These are phyloP conservation scores for Primulina tabacum DNA, from an alignment of 257 asterid species.

Conservation along the genomic window DNA sequence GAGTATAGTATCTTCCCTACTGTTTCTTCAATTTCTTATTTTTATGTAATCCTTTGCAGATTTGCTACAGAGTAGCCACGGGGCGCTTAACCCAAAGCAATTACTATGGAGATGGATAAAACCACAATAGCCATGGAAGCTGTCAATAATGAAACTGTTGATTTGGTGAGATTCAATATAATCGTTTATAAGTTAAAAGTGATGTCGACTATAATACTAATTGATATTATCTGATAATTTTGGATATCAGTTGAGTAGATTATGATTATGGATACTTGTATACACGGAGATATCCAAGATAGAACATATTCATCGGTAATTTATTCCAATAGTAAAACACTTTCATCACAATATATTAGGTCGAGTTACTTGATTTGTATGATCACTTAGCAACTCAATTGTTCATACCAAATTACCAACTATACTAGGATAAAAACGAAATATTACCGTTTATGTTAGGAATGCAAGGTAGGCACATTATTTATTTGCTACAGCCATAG, in stretches of 20 bases:
- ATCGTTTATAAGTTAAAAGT: not conserved
- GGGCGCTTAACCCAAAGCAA: not conserved
- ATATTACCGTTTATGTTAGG: not conserved
- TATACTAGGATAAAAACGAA: not conserved
- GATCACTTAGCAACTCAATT: not conserved
- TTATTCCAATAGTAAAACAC: not conserved
- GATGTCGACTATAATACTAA: not conserved
- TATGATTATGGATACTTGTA: not conserved
- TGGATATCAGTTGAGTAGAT: not conserved
- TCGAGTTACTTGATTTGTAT: too few species aligned
- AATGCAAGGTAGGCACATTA: not conserved
- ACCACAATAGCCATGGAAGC: constrained; percentile 44
- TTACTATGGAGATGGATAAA: constrained; percentile 28
- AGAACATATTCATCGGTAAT: not conserved
- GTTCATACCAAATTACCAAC: not conserved
- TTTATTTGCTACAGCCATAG: not conserved
- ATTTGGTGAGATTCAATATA: constrained; percentile 40
- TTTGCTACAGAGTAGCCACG: not conserved
- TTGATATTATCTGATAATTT: not conserved
- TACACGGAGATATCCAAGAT: not conserved
- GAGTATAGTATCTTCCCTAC: not conserved
- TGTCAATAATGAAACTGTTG: constrained; percentile 62
- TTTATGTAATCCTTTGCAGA: not conserved
- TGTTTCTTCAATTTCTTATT: not conserved
- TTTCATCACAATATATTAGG: not conserved